Evolutionary conservation across 768 basidiomycete species (phyloP).

Genomic region (Amanita exitialis): DNA sequence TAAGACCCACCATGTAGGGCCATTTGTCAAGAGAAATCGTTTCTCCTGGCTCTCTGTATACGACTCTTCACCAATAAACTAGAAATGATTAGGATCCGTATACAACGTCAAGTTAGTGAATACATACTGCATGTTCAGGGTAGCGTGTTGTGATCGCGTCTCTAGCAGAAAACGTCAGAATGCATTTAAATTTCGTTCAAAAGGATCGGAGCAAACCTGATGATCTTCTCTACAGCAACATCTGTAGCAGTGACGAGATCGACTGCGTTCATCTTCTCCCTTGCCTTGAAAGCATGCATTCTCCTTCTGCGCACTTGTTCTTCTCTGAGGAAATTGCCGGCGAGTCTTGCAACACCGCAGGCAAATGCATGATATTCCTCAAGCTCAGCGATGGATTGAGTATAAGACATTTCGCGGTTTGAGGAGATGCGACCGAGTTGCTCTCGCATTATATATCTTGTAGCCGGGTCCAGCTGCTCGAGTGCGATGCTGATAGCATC

Average conservation of each 20-base stretch:
- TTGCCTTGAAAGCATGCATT: constrained; percentile 6
- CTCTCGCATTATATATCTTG: background rate
- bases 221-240: constrained; percentile 15
- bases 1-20: constrained; percentile 12
- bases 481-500: background rate
- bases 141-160: background rate
- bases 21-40: constrained; percentile 14
- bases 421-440: background rate
- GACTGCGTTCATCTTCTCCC: constrained; percentile 16
- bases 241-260: constrained; percentile 17
- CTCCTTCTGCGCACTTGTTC: constrained; percentile 14
- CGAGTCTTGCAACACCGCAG: constrained; percentile 12
- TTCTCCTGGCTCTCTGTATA: constrained; percentile 17
- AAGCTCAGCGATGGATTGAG: constrained; percentile 10
- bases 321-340: constrained; percentile 12
- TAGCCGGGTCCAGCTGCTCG: background rate
- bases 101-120: background rate
- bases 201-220: constrained; percentile 5
- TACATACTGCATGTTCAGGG: constrained; percentile 2
- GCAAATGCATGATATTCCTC: constrained; percentile 11
- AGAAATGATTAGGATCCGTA: background rate
- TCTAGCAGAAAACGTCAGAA: background rate
- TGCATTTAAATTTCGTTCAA: background rate
- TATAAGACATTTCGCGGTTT: constrained; percentile 7
- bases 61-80: constrained; percentile 19